phyloP scores from a whole-genome alignment of 2,329 filamentous ascomycete species.

The Rutstroemia sp. region DNA sequence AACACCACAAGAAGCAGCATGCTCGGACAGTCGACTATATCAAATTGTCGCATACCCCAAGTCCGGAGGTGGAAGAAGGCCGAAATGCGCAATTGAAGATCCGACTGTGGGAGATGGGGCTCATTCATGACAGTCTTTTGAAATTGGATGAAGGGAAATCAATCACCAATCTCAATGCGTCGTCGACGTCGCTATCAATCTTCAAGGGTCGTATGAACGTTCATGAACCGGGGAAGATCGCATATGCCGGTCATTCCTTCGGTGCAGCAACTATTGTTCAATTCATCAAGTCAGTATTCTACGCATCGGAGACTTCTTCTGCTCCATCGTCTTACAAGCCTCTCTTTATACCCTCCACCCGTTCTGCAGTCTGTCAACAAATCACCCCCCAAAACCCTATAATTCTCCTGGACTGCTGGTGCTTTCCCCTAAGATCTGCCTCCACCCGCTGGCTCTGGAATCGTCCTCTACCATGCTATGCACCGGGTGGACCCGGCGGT shows the following conservation, averaged over 20 bases:
- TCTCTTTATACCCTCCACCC: conserved; percentile 51
- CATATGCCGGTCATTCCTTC: conserved; percentile 76
- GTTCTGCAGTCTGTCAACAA: conserved; percentile 53
- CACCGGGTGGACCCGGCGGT: conserved; percentile 45
- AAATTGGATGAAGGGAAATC: conserved; percentile 52
- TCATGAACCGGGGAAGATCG: conserved; percentile 62
- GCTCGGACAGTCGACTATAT: conserved; percentile 35
- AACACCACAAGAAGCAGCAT: conserved; percentile 18
- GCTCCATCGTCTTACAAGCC: conserved; percentile 44
- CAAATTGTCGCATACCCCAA: conserved; percentile 54
- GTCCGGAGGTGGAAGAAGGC: conserved; percentile 55
- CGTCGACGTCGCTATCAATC: conserved; percentile 43
- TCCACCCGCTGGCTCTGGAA: conserved; percentile 57
- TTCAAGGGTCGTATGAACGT: conserved; percentile 60
- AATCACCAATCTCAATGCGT: conserved; percentile 46
- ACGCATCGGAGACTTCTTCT: conserved; percentile 40
- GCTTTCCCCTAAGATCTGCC: conserved; percentile 60
- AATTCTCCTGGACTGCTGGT: conserved; percentile 75
- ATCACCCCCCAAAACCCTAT: conserved; percentile 60
- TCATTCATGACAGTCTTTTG: conserved; percentile 61
- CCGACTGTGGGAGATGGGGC: conserved; percentile 70
- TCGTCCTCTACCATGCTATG: conserved; percentile 66
- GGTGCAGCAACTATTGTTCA: conserved; percentile 69
- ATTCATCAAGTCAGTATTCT: conserved; percentile 72
- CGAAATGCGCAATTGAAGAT: conserved; percentile 68